Base-by-base conservation (phyloP, 2,329 filamentous ascomycete genomes). In the Aspergillus latus region DNA sequence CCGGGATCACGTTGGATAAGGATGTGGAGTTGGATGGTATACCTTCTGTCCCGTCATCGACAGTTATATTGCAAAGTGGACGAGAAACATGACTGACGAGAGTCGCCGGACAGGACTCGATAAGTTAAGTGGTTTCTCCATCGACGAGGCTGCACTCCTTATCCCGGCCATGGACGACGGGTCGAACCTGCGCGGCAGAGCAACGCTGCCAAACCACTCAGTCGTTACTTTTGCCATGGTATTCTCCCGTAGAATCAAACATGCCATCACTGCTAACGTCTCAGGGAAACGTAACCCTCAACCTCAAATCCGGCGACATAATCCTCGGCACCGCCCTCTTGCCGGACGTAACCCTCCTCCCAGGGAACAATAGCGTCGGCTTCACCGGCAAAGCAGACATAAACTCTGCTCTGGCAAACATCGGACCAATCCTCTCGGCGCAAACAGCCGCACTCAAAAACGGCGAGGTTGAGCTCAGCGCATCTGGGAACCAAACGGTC, bases 121-220 rank as follows among this genome's bases (percentile, higher is more conserved):
- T 26, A 63, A 72, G 44, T 64, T 80, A 1, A 52, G 62, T 1
- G 76, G 78, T 5, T 77, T 78, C 36, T 68, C 63, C 5, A 73
- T 76, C 42, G 50, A 66, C 15, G 63, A 69, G 10, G 64, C 75
- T 21, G 59, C 71, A 1, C 67, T 81, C 5, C 54, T 77, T 11
- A 59, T 77, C 2, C 73, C 76, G 0, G 63, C 74, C 1, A 57
- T 63, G 26, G 64, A 66, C 0, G 70, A 77, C 13, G 76, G 76
- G 9, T 70, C 69, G 49, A 80, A 80, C 59, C 63, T 81, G 52
- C 69, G 68, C 28, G 79, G 78, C 1, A 66, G 68, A 1, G 66
- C 80, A 7, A 76, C 70, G 43, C 62, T 82, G 13, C 79, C 79
- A 2, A 82, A 82, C 59, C 66, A 69, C 34, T 77, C 78, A 2